Base-by-base conservation (phyloP, 352 stramenopile species). In the Phytopythium helicoides region DNA sequence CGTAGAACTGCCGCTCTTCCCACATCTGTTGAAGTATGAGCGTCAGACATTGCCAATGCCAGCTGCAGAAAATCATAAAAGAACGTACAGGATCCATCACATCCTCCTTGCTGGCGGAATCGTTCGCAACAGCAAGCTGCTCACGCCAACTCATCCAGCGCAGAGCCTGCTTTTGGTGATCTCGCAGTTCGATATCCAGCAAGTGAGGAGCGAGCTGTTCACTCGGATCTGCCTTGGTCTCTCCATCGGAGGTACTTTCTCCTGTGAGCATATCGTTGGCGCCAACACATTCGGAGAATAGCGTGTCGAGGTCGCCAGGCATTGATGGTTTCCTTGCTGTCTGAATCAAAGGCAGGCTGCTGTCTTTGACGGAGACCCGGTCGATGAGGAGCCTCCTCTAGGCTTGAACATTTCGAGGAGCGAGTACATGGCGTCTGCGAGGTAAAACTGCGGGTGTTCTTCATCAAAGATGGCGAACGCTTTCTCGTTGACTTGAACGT, bases 131-230 rank as follows among this genome's bases (percentile, higher is more conserved):
- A 45, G 65, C 26, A 26, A 71, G 77, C 9, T 71, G 78, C 46
- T 95, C 87, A 31, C 87, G 74, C 66, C 81, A 82, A n/a, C 93
- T 47, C 87, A 95, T 95, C 87, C 87, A 96, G 22, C 63, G 62
- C 25, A 96, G 58, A 5, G 86, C 86, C 52, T 92, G 72, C 45
- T 89, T 83, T 54, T 96, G 87, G 42, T 96, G 88, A 2, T 83
- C 72, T 33, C 81, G 78, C 3, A 96, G 63, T 45, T 79, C 64
- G 36, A 95, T 86, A 47, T 54, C 62, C 22, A 85, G 67, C 22
- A 96, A 63, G n/a, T 74, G 60, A 5, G 69, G 65, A 22, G 56
- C 52, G 14, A 94, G 52, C 3, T 76, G 41, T 9, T 71, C 58
- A n/a, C 68, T 64, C 18, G 67, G 62, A 47, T 73, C 62, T 11